Conservation (phyloP, 192 early-diverging fungal genomes). For the Coemansia sp. region DNA sequence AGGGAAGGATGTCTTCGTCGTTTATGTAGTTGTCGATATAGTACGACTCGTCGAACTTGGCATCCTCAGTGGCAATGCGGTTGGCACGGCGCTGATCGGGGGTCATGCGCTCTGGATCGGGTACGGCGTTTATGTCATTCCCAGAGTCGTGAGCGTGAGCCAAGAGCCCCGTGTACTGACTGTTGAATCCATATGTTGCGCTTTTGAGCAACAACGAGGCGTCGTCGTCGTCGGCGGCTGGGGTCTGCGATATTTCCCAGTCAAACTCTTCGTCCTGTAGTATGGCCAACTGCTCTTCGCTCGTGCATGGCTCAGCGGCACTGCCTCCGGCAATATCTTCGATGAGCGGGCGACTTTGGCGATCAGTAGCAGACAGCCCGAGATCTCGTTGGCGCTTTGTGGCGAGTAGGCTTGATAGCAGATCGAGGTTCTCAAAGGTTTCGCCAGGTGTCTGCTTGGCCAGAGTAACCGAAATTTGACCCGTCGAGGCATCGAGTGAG, state of each 20-base stretch:
- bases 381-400: constrained; percentile 52
- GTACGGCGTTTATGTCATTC: constrained; percentile 70
- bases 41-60: constrained; percentile 89
- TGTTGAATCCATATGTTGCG: constrained; percentile 88
- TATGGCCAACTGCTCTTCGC: constrained; percentile 14
- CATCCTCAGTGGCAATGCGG: constrained; percentile 71
- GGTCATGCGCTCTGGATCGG: constrained; percentile 56
- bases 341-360: constrained; percentile 29
- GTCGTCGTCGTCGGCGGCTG: constrained; percentile 47
- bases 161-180: constrained; percentile 76
- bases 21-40: constrained; percentile 88
- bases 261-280: constrained; percentile 66
- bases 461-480: constrained; percentile 71
- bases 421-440: constrained; percentile 84
- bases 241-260: constrained; percentile 83
- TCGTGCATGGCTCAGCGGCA: neutral
- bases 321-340: constrained; percentile 25
- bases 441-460: constrained; percentile 78
- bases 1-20: constrained; percentile 79
- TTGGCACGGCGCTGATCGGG: constrained; percentile 55
- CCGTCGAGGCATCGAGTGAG: constrained; percentile 73
- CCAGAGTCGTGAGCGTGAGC: constrained; percentile 68
- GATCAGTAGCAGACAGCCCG: constrained; percentile 1
- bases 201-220: constrained; percentile 8
- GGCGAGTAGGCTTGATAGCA: constrained; percentile 87